A percentile compares a stretch with the other conserved stretches of the same genome.
Conservation (phyloP, 1,284 basidiomycete species). For the Agaricales sp. region DNA sequence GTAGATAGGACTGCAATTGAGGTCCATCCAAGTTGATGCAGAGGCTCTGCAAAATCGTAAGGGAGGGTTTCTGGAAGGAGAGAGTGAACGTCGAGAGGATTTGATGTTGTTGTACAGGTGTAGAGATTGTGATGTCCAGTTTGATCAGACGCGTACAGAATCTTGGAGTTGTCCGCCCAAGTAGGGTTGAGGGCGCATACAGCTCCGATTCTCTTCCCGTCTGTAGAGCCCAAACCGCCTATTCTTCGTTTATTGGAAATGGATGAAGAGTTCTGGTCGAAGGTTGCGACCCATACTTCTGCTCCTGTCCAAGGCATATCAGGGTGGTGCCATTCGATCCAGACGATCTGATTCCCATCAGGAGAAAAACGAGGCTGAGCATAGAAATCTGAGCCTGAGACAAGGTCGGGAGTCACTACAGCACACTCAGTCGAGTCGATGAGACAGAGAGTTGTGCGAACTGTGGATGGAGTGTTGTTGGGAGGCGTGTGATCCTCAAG, state of each 20-base stretch:
- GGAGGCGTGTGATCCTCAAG: constrained; percentile 54
- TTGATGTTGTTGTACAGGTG: no score
- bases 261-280: constrained; percentile 20
- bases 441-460: constrained; percentile 42
- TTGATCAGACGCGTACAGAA: constrained; percentile 62
- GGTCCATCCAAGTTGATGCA: constrained; percentile 43
- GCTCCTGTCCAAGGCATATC: constrained; percentile 79
- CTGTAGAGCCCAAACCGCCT: constrained; percentile 33
- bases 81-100: no score
- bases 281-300: constrained; percentile 44
- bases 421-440: constrained; percentile 37
- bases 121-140: constrained; percentile 69
- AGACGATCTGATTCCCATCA: constrained; percentile 54
- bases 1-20: constrained; percentile 35
- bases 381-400: constrained; percentile 62
- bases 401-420: constrained; percentile 24
- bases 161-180: constrained; percentile 47
- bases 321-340: constrained; percentile 68
- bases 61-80: constrained; percentile 34
- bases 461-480: constrained; percentile 43
- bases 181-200: constrained; percentile 43
- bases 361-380: constrained; percentile 53
- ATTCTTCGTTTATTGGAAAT: constrained; percentile 27
- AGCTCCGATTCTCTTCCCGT: neutral
- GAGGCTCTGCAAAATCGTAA: constrained; percentile 50